Percentiles rank a stretch among this genome's conserved stretches.
Conservation (phyloP, 2,329 filamentous ascomycete genomes). For the Ophiostoma sp. region DNA sequence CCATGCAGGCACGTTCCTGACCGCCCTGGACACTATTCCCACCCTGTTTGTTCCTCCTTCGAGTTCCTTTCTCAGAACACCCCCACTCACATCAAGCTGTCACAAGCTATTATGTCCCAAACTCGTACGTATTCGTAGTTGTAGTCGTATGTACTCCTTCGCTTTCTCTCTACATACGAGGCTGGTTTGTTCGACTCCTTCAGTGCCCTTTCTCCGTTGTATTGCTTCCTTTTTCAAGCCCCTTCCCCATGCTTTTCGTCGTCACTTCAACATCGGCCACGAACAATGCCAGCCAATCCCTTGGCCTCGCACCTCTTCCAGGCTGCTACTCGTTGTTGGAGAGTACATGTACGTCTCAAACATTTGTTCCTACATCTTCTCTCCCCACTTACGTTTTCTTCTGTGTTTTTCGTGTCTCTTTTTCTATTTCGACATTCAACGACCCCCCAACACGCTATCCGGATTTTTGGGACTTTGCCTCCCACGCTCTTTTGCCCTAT, state of each 20-base stretch:
- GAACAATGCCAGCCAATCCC: not conserved
- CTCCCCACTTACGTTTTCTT: not conserved
- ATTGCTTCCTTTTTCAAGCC: not conserved
- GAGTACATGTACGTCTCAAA: no score
- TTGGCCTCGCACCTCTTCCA: not conserved
- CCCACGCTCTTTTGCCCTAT: not conserved
- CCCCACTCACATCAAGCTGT: conserved; percentile 13
- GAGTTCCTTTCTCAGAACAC: not conserved
- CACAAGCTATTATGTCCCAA: not conserved
- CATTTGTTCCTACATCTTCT: not conserved
- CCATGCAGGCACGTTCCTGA: conserved; percentile 19
- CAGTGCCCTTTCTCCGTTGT: not conserved
- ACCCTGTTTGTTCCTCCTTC: not conserved
- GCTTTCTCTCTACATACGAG: not conserved
- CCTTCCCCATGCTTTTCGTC: not conserved
- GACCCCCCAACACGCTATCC: conserved; percentile 6
- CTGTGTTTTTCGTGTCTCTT: not conserved
- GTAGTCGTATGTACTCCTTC: not conserved
- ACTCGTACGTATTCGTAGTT: not conserved
- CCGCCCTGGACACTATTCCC: not conserved
- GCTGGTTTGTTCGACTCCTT: not conserved
- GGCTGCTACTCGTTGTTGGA: not conserved
- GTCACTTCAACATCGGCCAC: not conserved
- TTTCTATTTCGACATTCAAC: not conserved
- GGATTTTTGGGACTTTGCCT: not conserved